Conservation (phyloP, 108 stramenopile species). For the Cylindrotheca fusiformis region DNA sequence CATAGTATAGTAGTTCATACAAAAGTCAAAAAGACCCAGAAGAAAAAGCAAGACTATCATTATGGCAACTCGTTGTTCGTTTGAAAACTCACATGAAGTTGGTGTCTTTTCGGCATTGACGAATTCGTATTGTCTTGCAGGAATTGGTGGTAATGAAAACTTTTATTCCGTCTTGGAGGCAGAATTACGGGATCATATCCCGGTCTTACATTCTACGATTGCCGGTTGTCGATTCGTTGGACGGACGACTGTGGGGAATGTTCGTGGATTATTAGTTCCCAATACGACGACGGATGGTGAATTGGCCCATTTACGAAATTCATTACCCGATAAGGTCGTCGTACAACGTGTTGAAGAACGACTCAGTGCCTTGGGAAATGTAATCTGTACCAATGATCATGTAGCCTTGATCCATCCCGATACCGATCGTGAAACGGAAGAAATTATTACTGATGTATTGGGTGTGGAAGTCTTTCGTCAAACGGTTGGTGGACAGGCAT, state of each 20-base stretch:
- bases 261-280: constrained; percentile 96
- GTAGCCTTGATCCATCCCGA: constrained; percentile 99
- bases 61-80: constrained; percentile 89
- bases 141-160: constrained; percentile 94
- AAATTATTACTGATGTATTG: constrained; percentile 97
- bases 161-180: constrained; percentile 95
- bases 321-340: constrained; percentile 92
- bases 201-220: constrained; percentile 96
- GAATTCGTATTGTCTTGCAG: constrained; percentile 88
- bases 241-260: constrained; percentile 95
- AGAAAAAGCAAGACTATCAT: constrained; percentile 8
- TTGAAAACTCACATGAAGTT: constrained; percentile 95
- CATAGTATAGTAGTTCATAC: no score
- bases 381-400: constrained; percentile 98
- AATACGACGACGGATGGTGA: constrained; percentile 96
- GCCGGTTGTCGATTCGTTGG: constrained; percentile 97
- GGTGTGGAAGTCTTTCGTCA: constrained; percentile 99
- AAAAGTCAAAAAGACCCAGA: no score
- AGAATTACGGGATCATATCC: constrained; percentile 95
- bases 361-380: constrained; percentile 97
- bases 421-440: constrained; percentile 99
- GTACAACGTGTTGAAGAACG: constrained; percentile 98
- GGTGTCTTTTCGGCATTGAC: constrained; percentile 98
- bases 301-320: constrained; percentile 96
- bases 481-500: constrained; percentile 97